Evolutionary conservation across 345 rosid species (phyloP), one percentile per base, ranked within the genome.

Genomic region (Salix brachista): DNA sequence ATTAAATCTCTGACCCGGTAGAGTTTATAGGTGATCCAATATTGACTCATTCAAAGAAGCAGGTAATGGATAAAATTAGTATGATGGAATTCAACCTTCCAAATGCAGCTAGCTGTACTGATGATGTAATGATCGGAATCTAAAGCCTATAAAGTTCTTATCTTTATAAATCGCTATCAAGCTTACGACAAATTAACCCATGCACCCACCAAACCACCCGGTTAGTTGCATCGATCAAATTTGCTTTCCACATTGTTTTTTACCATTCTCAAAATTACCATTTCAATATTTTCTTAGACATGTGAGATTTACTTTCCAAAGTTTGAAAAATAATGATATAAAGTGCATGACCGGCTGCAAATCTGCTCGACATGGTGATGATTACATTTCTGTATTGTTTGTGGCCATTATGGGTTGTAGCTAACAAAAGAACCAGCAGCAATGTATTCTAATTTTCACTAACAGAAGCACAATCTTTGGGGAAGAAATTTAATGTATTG

Each of bases 191-290:
- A 70, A 36, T 60, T 30, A 52, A 13, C 12, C 39, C 32, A 62
- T 70, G 75, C 81, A 75, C 48, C 67, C 81, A 81, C 74, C 77
- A 62, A n/a, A 58, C 28, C 42, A 28, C 70, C 67, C 23, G 28
- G 64, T 28, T 52, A 4, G 13, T 42, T 52, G 34, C 48, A n/a
- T 75, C n/a, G 44, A n/a, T 77, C 71, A 34, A 1, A 36, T 77
- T 62, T 11, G 77, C 54, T 78, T 68, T 75, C 79, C 28, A 44
- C 65, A 25, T 28, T 41, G 36, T 58, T 37, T 71, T 81, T 81
- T 83, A 73, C 77, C 62, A 46, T 23, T 34, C 26, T 69, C n/a
- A 21, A 46, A 62, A 30, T 32, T 11, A 42, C 11, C 14, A n/a
- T 34, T 54, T 41, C 14, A 25, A 2, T 72, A 23, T 61, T 73